Percentiles rank a stretch among this genome's conserved stretches.
phyloP scores from a whole-genome alignment of 2,329 filamentous ascomycete species.

The Paradendryphiella salina region DNA sequence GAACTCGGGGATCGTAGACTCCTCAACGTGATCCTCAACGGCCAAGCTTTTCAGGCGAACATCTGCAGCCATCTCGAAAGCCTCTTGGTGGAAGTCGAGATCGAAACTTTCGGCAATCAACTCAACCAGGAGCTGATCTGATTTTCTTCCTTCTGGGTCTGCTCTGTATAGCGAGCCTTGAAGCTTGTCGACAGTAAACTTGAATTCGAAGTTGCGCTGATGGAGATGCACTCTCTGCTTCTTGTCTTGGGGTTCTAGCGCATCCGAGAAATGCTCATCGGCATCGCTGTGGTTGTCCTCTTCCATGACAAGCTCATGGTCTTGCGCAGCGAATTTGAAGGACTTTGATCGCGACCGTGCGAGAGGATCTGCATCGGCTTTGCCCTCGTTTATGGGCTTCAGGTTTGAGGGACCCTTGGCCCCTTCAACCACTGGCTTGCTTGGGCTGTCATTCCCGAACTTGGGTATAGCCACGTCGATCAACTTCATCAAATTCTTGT shows the following conservation, averaged over 20 bases:
- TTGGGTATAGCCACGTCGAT: conserved; percentile 94
- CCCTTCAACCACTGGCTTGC: conserved; percentile 44
- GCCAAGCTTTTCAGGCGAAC: conserved; percentile 84
- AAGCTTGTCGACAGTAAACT: conserved; percentile 91
- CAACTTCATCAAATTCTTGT: conserved; percentile 94
- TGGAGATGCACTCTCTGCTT: conserved; percentile 63
- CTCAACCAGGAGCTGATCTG: conserved; percentile 84
- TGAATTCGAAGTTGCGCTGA: conserved; percentile 92
- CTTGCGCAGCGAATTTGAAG: conserved; percentile 71
- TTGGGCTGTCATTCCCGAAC: conserved; percentile 59
- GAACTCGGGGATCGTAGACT: conserved; percentile 85
- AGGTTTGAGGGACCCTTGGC: conserved; percentile 44
- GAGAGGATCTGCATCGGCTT: conserved; percentile 38
- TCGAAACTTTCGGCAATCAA: conserved; percentile 87
- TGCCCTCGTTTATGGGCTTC: conserved; percentile 39
- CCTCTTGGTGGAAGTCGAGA: conserved; percentile 82
- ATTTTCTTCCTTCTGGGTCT: conserved; percentile 73
- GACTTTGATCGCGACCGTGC: conserved; percentile 67
- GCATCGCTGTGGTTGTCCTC: conserved; percentile 68
- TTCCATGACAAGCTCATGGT: conserved; percentile 78
- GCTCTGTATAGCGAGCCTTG: conserved; percentile 90
- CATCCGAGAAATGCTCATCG: conserved; percentile 68
- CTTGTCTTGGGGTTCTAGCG: conserved; percentile 60
- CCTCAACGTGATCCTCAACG: conserved; percentile 91
- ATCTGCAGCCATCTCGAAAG: conserved; percentile 91